Evolutionary conservation across 2,329 filamentous ascomycete species (phyloP).

Genomic region (Rhytidhysteron rufulum): DNA sequence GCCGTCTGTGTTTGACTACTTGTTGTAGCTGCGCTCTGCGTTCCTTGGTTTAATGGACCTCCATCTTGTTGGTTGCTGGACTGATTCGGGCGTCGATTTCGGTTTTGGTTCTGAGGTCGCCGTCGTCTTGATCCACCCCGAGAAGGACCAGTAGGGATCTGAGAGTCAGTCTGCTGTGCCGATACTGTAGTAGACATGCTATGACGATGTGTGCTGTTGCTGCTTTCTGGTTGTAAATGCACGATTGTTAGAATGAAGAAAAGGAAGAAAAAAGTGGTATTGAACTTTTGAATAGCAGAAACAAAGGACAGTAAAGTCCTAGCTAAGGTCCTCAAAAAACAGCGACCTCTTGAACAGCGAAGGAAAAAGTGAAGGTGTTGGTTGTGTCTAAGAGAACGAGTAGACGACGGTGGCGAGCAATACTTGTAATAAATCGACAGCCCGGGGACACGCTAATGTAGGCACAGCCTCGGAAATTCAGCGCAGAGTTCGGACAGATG

Average conservation of each 20-base stretch:
- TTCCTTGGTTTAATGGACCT: constrained; percentile 5
- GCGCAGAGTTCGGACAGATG: constrained; percentile 1
- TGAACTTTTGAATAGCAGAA: constrained; percentile 3
- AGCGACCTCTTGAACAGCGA: constrained; percentile 25
- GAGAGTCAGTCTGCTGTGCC: constrained; percentile 10
- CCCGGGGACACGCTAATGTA: constrained; percentile 2
- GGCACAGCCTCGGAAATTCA: constrained; percentile 2
- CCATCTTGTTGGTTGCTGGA: constrained; percentile 12
- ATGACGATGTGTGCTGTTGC: neutral
- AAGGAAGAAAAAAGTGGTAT: constrained; percentile 2
- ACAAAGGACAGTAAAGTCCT: too few relatives aligned
- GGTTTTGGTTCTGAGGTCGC: constrained; percentile 21
- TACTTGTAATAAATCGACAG: too few relatives aligned
- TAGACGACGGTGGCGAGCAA: constrained; percentile 9
- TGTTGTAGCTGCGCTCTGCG: constrained; percentile 7
- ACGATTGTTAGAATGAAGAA: neutral
- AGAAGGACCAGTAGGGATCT: constrained; percentile 12
- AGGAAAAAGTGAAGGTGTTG: constrained; percentile 10
- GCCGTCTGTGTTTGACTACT: constrained; percentile 23
- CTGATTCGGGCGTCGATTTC: constrained; percentile 16
- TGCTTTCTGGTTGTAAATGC: neutral
- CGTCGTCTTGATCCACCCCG: constrained; percentile 16
- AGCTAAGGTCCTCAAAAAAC: constrained; percentile 27
- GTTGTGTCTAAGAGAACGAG: neutral
- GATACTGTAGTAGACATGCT: constrained; percentile 14